Conservation (phyloP, 768 basidiomycete genomes). For the Phylloporus arenicola region DNA sequence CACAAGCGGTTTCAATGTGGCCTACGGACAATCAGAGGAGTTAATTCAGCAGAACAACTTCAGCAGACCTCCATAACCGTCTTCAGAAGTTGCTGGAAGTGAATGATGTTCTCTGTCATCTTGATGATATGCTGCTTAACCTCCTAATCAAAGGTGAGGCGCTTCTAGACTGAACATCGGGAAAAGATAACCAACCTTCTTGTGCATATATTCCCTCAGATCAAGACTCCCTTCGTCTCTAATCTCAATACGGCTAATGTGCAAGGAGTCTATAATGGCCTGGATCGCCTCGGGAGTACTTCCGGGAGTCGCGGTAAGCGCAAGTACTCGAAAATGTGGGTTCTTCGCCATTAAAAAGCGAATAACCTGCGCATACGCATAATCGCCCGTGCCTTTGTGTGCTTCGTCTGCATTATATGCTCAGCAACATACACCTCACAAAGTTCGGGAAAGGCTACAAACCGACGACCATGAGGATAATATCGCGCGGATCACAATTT, state of each 20-base stretch:
- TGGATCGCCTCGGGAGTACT: constrained; percentile 84
- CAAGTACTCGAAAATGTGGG: constrained; percentile 86
- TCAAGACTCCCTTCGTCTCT: constrained; percentile 89
- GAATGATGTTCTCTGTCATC: constrained; percentile 62
- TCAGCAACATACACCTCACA: constrained; percentile 2
- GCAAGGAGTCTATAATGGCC: constrained; percentile 82
- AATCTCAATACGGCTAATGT: constrained; percentile 93
- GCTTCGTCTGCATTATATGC: constrained; percentile 70
- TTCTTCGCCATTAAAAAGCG: constrained; percentile 92
- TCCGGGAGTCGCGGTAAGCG: constrained; percentile 94
- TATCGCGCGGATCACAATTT: constrained; percentile 70
- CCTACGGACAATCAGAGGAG: constrained; percentile 18
- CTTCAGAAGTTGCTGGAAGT: constrained; percentile 61
- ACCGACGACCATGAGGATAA: constrained; percentile 89
- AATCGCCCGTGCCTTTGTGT: constrained; percentile 89
- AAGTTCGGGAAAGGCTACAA: constrained; percentile 13
- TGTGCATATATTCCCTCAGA: constrained; percentile 77
- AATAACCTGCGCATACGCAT: constrained; percentile 86
- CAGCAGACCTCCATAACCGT: constrained; percentile 67
- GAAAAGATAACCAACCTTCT: constrained; percentile 55
- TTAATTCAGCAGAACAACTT: neutral
- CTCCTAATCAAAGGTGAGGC: constrained; percentile 38
- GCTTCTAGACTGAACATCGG: neutral
- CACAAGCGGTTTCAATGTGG: constrained; percentile 33
- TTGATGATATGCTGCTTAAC: constrained; percentile 73